Evolutionary conservation across 2,329 filamentous ascomycete genomes (phyloP), one percentile per base, ranked within the genome.

Genomic region (Elsinoe fawcettii): DNA sequence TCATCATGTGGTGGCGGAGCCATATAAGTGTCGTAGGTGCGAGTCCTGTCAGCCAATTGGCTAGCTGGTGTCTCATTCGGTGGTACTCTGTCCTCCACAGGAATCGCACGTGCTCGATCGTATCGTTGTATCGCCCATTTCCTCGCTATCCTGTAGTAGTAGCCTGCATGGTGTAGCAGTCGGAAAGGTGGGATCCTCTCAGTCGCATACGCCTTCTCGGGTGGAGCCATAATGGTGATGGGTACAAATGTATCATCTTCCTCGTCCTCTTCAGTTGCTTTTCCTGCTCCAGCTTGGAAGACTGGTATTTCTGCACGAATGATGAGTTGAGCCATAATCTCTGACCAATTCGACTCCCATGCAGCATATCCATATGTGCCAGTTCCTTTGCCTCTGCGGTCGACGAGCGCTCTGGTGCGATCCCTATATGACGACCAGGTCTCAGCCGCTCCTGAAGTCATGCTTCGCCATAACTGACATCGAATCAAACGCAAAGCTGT

Each of bases 291-390:
- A 30, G 69, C 66, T 18, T 67, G 67, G 59, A 80, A 75, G 0
- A 71, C 63, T 3, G 77, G 75, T 16, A 83, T 64, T 16, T 77
- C 73, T 22, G 79, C 76, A 53, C 76, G 74, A 44, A 75, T 73
- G 16, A 85, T 77, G 4, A 84, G 70, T 60, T 86, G 74, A 3
- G 80, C 81, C 79, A 86, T 84, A 25, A 79, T 71, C 60, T 76
- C 74, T 14, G 81, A 79, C 83, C 83, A 86, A 57, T 88, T 81
- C 39, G 88, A 84, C 72, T 96, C 87, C 91, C 92, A 99, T 1
- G 92, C 91, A 66, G 90, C 82, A 88, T 91, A 97, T 5, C 90
- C 89, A 69, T 97, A 97, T 63, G 89, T 95, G 30, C 84, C 82
- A 2, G 88, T 90, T 0, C 92, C 92, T 64, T 88, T 88, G 3